These are phyloP conservation scores for Elsinoe necatrix DNA, from an alignment of 2,329 filamentous ascomycete genomes.

Conservation along the genomic window DNA sequence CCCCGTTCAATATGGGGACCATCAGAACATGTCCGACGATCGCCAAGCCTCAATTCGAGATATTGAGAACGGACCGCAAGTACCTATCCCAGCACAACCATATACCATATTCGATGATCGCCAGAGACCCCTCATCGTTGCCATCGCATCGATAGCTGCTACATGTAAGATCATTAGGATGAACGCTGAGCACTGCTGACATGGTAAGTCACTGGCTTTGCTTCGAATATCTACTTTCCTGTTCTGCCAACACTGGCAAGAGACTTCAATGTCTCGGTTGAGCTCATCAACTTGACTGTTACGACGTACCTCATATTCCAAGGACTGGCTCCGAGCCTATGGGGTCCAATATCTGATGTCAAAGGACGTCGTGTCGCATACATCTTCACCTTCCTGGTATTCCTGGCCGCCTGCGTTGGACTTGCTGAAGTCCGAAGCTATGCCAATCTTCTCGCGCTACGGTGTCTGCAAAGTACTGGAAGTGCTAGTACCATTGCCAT, in stretches of 20 bases:
- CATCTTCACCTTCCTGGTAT: constrained; percentile 34
- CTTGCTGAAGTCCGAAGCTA: constrained; percentile 34
- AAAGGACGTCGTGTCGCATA: constrained; percentile 36
- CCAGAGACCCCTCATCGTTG: constrained; percentile 43
- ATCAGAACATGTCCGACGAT: neutral
- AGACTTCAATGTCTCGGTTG: constrained; percentile 33
- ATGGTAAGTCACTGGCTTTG: constrained; percentile 32
- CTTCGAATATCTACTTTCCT: constrained; percentile 42
- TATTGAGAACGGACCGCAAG: constrained; percentile 10
- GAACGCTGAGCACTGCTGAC: neutral
- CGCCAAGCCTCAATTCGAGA: neutral
- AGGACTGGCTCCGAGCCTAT: constrained; percentile 36
- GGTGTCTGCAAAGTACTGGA: constrained; percentile 38
- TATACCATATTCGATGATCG: constrained; percentile 45
- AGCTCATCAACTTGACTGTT: constrained; percentile 36
- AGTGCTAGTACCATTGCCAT: constrained; percentile 38
- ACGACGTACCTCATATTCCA: constrained; percentile 41
- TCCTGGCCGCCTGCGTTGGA: constrained; percentile 34
- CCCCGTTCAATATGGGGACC: neutral
- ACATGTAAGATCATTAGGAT: constrained; percentile 13
- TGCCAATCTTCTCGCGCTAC: constrained; percentile 32
- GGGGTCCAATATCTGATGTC: constrained; percentile 35
- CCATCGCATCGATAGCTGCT: constrained; percentile 38
- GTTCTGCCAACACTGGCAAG: constrained; percentile 34
- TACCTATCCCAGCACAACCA: constrained; percentile 24